Base-by-base conservation (phyloP, 2,329 filamentous ascomycete species). In the Microsporum audouinii region DNA sequence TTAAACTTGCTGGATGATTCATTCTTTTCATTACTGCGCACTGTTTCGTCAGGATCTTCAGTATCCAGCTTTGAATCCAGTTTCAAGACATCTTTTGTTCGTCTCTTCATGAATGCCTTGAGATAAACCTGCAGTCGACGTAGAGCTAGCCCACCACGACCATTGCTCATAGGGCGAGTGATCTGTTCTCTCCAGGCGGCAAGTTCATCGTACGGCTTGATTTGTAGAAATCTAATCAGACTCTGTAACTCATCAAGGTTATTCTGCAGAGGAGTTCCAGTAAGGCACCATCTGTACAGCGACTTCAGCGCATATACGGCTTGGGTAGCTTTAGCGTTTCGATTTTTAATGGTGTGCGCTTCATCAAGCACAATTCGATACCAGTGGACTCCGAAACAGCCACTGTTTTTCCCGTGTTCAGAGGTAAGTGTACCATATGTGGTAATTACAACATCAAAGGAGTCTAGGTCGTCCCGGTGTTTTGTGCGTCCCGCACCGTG, bases 341-440 rank as follows among this genome's bases (percentile, higher is more conserved):
- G 87, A 71, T 99, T 99, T 77, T 99, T 99, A 81, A 99, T 96
- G 1, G 89, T 95, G 73, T 99, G 94, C 0, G 94, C 94, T 77
- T 99, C 94, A 65, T 99, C 94, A 1, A 99, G 81, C 65, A 99
- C 92, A 63, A 96, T 84, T 58, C 94, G 88, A 77, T 94, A 97
- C 94, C 94, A 99, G 69, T 92, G 85, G 4, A 96, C 79, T 8
- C 89, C 91, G 70, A 96, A 96, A 68, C 91, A 92, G 8, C 91
- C 92, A 58, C 86, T 83, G 69, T 91, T 88, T 7, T 84, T 79
- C 5, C 47, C 57, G 71, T 94, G 87, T 70, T 99, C 94, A 0
- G 94, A 96, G 4, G 95, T 90, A 0, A 99, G 79, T 58, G 95
- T 95, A 68, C 96, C 91, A 70, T 96, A 99, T 0, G 94, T 99